Evolutionary conservation across 768 basidiomycete genomes (phyloP).

Genomic region (Kwoniella pini): DNA sequence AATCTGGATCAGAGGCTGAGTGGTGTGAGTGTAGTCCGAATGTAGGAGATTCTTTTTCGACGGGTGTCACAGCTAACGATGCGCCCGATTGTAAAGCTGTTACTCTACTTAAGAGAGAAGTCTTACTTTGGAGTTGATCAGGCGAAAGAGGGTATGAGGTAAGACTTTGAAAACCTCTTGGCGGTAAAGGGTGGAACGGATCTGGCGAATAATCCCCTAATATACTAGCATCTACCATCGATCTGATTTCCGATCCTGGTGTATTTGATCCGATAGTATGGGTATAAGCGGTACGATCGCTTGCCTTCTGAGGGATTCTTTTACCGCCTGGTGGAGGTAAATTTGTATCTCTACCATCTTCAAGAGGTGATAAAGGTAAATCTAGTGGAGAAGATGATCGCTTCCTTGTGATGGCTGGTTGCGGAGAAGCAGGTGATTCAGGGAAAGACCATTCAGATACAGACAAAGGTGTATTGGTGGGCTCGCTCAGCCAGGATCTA

Average conservation of each 20-base stretch:
- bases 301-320: conserved; percentile 1
- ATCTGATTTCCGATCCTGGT: conserved; percentile 27
- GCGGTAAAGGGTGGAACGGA: conserved; percentile 39
- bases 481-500: conserved; percentile 34
- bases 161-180: conserved; percentile 38
- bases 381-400: conserved; percentile 21
- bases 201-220: conserved; percentile 42
- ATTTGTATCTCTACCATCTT: conserved; percentile 7
- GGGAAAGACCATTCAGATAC: conserved; percentile 36
- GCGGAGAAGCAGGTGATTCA: conserved; percentile 33
- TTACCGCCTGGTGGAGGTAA: conserved; percentile 7
- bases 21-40: conserved; percentile 30
- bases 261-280: conserved; percentile 16
- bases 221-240: conserved; percentile 33
- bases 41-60: conserved; percentile 20
- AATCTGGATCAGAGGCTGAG: background rate
- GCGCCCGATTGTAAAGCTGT: conserved; percentile 1
- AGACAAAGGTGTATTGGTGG: conserved; percentile 33
- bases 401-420: conserved; percentile 30
- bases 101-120: conserved; percentile 19
- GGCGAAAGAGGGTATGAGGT: conserved; percentile 38
- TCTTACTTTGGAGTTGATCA: conserved; percentile 17
- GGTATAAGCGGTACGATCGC: conserved; percentile 22
- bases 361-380: conserved; percentile 1
- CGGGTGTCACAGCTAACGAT: conserved; percentile 15